Conservation (phyloP, 495 filamentous ascomycete species). For the Talaromyces proteolyticus region DNA sequence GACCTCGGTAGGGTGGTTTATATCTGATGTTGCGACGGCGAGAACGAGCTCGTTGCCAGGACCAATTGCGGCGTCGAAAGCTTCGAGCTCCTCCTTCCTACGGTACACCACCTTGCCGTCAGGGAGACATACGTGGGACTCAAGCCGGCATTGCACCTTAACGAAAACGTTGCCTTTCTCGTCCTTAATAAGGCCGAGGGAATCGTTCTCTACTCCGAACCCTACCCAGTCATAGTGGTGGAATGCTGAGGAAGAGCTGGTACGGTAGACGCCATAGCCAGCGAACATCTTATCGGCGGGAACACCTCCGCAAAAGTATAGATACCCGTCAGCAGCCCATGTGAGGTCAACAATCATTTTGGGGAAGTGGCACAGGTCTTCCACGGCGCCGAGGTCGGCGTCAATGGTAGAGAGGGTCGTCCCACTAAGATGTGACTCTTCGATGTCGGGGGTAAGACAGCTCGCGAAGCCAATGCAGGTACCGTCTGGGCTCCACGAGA, state of each 20-base stretch:
- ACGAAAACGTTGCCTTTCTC: constrained; percentile 1
- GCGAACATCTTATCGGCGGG: constrained; percentile 3
- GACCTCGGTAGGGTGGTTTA: constrained; percentile 6
- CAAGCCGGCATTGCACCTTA: constrained; percentile 4
- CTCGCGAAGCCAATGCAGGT: constrained; percentile 4
- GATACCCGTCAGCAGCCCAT: constrained; percentile 3
- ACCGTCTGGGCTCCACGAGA: constrained; percentile 5
- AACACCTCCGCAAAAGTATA: constrained; percentile 6
- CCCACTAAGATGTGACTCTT: constrained; percentile 2
- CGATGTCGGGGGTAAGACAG: constrained; percentile 3
- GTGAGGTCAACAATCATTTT: constrained; percentile 4
- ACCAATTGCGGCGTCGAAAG: constrained; percentile 1
- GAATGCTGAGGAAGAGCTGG: neutral
- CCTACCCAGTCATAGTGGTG: constrained; percentile 5
- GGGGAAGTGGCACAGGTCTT: constrained; percentile 4
- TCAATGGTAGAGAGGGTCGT: constrained; percentile 4
- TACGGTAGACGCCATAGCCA: constrained; percentile 6
- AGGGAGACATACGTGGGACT: constrained; percentile 5
- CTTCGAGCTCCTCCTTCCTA: constrained; percentile 5
- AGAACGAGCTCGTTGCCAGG: constrained; percentile 1
- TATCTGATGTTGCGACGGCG: constrained; percentile 3
- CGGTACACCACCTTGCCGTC: constrained; percentile 4
- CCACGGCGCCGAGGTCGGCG: constrained; percentile 1
- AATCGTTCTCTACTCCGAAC: constrained; percentile 2
- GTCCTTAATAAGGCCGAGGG: constrained; percentile 1